phyloP scores from a whole-genome alignment of 306 rosid species.

The Rosa rugosa region DNA sequence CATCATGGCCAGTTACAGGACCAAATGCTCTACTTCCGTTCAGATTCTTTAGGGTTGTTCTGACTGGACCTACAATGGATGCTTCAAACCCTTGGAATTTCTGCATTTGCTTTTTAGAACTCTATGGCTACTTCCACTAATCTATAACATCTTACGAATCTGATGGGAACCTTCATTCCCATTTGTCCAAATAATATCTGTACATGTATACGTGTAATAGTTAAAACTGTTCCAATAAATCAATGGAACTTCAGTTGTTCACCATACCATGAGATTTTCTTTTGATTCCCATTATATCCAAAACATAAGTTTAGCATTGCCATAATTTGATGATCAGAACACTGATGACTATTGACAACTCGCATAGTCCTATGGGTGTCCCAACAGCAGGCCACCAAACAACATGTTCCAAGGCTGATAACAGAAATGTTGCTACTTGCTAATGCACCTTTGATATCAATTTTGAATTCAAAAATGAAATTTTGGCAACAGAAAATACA shows the following conservation, averaged over 20 bases:
- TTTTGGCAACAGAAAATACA: too few relatives aligned
- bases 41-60: conserved; percentile 66
- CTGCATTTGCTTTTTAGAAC: conserved; percentile 77
- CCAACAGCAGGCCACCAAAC: background rate
- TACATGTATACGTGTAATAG: background rate
- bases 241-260: background rate
- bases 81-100: conserved; percentile 73
- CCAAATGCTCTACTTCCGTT: conserved; percentile 79
- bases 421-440: background rate
- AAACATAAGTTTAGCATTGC: background rate
- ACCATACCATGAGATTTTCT: background rate
- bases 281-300: background rate
- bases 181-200: background rate
- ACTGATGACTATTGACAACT: background rate
- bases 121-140: conserved; percentile 79
- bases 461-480: too few relatives aligned
- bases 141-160: background rate
- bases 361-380: background rate
- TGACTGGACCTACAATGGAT: conserved; percentile 64
- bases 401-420: background rate
- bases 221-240: background rate
- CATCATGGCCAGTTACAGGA: conserved; percentile 80
- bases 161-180: background rate
- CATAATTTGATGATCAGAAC: background rate
- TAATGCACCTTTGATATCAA: background rate